Evolutionary conservation across 2,329 filamentous ascomycete species (phyloP).

Genomic region (Amesomyces nigricolor): DNA sequence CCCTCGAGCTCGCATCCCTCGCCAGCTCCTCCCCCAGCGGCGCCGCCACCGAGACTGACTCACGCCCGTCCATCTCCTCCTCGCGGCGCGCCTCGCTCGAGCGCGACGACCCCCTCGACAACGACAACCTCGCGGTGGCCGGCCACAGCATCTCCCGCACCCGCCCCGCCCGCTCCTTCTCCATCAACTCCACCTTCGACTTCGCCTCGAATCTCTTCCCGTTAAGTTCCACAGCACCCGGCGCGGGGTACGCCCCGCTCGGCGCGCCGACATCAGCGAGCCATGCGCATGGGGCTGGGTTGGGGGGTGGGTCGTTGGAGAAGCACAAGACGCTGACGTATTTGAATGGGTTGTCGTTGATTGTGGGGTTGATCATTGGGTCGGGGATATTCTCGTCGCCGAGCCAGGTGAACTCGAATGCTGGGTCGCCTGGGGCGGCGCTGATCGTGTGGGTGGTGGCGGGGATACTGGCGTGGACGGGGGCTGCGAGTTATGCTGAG

Average conservation of each 20-base stretch:
- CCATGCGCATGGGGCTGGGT: conserved; percentile 49
- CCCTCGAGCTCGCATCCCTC: conserved; percentile 90
- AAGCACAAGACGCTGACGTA: conserved; percentile 95
- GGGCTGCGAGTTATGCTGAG: conserved; percentile 90
- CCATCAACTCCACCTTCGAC: conserved; percentile 88
- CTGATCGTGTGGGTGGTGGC: conserved; percentile 89
- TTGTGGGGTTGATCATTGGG: conserved; percentile 90
- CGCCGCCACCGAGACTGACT: conserved; percentile 61
- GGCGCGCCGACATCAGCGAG: conserved; percentile 63
- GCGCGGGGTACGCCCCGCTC: conserved; percentile 74
- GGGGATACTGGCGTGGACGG: conserved; percentile 92
- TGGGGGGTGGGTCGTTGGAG: conserved; percentile 77
- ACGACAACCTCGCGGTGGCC: conserved; percentile 47
- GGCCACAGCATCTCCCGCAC: conserved; percentile 31
- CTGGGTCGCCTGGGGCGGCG: conserved; percentile 83
- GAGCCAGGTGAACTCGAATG: conserved; percentile 84
- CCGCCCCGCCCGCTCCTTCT: conserved; percentile 64
- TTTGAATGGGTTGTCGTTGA: conserved; percentile 83
- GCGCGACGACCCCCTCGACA: conserved; percentile 73
- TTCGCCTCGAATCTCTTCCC: conserved; percentile 92
- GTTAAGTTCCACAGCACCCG: conserved; percentile 68
- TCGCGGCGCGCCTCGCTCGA: conserved; percentile 86
- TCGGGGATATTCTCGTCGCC: conserved; percentile 95
- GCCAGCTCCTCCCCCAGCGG: conserved; percentile 71
- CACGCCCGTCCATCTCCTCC: conserved; percentile 82